phyloP scores from a whole-genome alignment of 441 rosid genomes.

The Gossypium davidsonii region DNA sequence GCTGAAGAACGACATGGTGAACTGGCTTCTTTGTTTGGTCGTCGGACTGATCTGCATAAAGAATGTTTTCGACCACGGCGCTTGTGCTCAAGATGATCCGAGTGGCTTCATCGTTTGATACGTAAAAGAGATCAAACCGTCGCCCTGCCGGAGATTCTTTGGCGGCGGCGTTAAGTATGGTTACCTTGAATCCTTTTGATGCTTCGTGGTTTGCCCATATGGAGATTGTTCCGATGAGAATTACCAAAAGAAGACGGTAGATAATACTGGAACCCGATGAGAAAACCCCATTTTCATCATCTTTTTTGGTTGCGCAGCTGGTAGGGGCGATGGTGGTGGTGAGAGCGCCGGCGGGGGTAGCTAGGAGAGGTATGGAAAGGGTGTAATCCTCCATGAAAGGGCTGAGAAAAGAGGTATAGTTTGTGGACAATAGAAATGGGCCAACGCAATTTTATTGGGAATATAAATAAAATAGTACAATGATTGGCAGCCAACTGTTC shows the following conservation, averaged over 20 bases:
- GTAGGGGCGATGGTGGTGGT: neutral
- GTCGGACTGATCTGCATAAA: neutral
- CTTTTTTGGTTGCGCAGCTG: neutral
- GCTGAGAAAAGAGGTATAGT: neutral
- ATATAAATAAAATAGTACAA: neutral
- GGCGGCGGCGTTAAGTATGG: conserved; percentile 33
- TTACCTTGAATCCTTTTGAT: conserved; percentile 46
- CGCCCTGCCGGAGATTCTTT: conserved; percentile 25
- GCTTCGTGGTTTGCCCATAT: conserved; percentile 56
- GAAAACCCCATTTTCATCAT: neutral
- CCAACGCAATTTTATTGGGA: neutral
- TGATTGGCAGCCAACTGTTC: neutral
- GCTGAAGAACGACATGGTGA: conserved; percentile 32
- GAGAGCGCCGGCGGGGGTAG: conserved; percentile 3
- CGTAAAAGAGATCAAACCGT: conserved; percentile 36
- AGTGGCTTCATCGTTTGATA: conserved; percentile 42
- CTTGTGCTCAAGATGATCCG: conserved; percentile 25
- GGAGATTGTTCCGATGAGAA: conserved; percentile 38
- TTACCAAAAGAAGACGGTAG: conserved; percentile 29
- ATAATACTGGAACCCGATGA: conserved; percentile 21
- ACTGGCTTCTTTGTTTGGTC: conserved; percentile 11
- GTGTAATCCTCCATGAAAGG: conserved; percentile 28
- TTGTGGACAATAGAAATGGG: neutral
- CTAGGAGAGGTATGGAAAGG: conserved; percentile 34
- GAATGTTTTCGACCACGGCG: neutral